A percentile compares a stretch with the other conserved stretches of the same genome.
Evolutionary conservation across 2,329 filamentous ascomycete species (phyloP).

Genomic region (Pseudohalonectria lignicola): DNA sequence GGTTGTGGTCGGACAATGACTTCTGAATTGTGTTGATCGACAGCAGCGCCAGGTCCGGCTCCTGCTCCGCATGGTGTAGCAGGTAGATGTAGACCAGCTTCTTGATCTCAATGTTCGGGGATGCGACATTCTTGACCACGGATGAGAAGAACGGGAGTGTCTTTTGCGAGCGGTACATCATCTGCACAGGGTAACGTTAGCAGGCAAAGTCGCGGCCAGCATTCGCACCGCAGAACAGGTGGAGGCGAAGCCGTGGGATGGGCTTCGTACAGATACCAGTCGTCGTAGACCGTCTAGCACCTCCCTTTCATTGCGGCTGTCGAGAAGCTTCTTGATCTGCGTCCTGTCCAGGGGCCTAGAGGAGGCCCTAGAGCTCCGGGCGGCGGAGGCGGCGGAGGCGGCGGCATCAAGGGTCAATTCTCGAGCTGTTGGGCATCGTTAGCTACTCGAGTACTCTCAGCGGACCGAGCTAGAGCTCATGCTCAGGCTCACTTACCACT

Average conservation of each 20-base stretch:
- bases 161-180: constrained; percentile 78
- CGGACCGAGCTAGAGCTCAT: too few relatives aligned
- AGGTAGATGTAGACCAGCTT: constrained; percentile 99
- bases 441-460: too few relatives aligned
- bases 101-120: constrained; percentile 87
- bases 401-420: constrained; percentile 97
- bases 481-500: constrained; percentile 79
- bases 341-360: constrained; percentile 56
- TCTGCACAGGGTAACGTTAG: constrained; percentile 36
- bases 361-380: constrained; percentile 52
- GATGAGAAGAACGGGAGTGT: constrained; percentile 94
- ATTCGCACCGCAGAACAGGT: too few relatives aligned
- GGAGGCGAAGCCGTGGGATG: background rate
- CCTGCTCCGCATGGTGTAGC: constrained; percentile 89
- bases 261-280: constrained; percentile 63
- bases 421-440: constrained; percentile 68
- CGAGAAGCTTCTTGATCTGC: constrained; percentile 89
- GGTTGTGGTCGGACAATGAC: constrained; percentile 84
- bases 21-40: constrained; percentile 99
- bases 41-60: constrained; percentile 87
- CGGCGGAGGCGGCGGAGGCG: constrained; percentile 83
- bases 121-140: constrained; percentile 95
- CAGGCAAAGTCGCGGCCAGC: background rate
- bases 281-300: constrained; percentile 83
- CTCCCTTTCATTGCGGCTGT: constrained; percentile 87